These are phyloP conservation scores for Trifolium fragiferum DNA, from an alignment of 306 rosid genomes.

Conservation along the genomic window DNA sequence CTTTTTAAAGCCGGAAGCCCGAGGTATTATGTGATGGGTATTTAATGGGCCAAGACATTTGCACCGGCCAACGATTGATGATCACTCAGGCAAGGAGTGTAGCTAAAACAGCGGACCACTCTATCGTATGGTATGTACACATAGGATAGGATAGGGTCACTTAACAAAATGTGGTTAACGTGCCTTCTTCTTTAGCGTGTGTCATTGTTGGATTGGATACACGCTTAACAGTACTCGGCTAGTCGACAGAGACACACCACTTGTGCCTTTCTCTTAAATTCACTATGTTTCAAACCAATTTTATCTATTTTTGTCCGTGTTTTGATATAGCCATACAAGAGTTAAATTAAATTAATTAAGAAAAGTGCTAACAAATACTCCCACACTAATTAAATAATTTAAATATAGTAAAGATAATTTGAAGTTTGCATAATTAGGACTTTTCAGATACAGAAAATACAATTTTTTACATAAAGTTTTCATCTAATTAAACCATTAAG, in stretches of 20 bases:
- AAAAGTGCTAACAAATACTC: too few relatives aligned
- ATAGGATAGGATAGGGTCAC: neutral
- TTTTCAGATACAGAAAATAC: too few relatives aligned
- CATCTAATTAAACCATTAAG: too few relatives aligned
- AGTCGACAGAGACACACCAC: neutral
- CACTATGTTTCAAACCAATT: neutral
- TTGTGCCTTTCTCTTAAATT: neutral
- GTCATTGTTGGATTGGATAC: too few relatives aligned
- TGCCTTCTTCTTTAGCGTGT: neutral
- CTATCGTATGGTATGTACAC: neutral
- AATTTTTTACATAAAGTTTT: too few relatives aligned
- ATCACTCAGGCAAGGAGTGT: neutral
- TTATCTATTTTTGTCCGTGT: neutral
- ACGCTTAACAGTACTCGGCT: neutral
- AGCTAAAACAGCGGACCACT: neutral
- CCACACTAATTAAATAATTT: too few relatives aligned
- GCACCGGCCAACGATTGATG: constrained; percentile 10
- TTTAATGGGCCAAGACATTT: constrained; percentile 2
- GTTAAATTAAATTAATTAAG: neutral
- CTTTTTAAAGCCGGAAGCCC: too few relatives aligned
- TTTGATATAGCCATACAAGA: too few relatives aligned
- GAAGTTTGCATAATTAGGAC: too few relatives aligned
- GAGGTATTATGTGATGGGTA: neutral
- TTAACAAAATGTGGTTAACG: neutral
- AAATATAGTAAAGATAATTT: too few relatives aligned